Conservation (phyloP, 768 basidiomycete genomes). For the Lactarius deliciosus region DNA sequence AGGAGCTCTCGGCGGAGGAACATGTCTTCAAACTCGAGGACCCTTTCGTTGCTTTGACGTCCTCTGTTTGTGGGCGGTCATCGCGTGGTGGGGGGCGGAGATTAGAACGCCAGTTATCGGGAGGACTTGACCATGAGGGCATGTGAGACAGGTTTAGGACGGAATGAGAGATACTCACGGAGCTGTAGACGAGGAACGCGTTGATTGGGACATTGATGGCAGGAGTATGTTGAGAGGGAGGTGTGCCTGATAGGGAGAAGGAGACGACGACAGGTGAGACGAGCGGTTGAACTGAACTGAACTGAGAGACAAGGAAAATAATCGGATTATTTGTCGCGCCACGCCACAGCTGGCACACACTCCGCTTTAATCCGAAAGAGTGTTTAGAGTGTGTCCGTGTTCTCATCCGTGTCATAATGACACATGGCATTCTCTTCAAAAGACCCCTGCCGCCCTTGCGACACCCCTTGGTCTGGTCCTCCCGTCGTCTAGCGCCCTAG, state of each 20-base stretch:
- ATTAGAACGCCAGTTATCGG: conserved; percentile 64
- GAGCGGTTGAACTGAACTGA: neutral
- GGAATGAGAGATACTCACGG: conserved; percentile 24
- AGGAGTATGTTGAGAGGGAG: neutral
- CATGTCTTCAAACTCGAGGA: conserved; percentile 94
- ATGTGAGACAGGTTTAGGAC: neutral
- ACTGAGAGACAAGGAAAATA: neutral
- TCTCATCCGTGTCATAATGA: neutral
- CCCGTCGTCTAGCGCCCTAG: neutral
- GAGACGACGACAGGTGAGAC: neutral
- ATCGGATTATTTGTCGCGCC: conserved; percentile 8
- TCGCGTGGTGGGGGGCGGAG: conserved; percentile 91
- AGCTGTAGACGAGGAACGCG: conserved; percentile 28
- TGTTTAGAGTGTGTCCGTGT: neutral
- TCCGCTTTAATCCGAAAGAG: conserved; percentile 32
- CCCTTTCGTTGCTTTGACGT: conserved; percentile 94
- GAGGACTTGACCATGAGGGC: conserved; percentile 11
- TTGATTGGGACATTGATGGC: conserved; percentile 28
- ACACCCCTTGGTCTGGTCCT: neutral
- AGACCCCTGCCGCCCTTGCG: neutral
- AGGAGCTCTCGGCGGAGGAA: conserved; percentile 88
- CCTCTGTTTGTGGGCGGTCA: conserved; percentile 91
- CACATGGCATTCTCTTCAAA: no score
- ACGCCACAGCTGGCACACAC: conserved; percentile 13
- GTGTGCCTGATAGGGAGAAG: neutral